Evolutionary conservation across 2,329 filamentous ascomycete species (phyloP), one percentile per base, ranked within the genome.

Genomic region (Raffaelea albimanens): DNA sequence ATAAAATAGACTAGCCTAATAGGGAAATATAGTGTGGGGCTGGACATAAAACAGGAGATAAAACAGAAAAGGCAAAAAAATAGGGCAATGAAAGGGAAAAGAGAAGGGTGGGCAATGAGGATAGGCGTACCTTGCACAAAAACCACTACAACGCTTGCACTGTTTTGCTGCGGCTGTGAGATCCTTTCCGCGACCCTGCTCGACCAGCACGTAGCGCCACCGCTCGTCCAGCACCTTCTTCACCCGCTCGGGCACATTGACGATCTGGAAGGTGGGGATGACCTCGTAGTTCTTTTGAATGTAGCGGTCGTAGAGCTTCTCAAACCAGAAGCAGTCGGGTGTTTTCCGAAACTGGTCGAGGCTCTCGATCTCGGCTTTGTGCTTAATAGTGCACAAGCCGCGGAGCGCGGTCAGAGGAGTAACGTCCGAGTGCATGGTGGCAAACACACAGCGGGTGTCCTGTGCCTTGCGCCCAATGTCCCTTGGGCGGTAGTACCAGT

Each of bases 241-340:
- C 61, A 98, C 91, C 61, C 85, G 87, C 56, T 85, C 84, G 5
- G 93, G 93, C 43, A 98, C 93, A 62, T 98, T 98, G 70, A 97
- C 91, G 59, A 98, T 93, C 59, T 86, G 82, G 51, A 77, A 80
- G 14, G 90, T 95, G 2, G 93, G 91, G 52, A 98, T 91, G 47
- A 96, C 86, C 59, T 98, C 93, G 73, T 97, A 97, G 66, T 91
- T 90, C 53, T 95, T 90, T 62, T 95, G 89, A 54, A 98, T 97
- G 69, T 97, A 98, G 50, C 93, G 86, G 68, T 98, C 93, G 65
- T 95, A 97, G 58, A 97, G 80, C 63, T 96, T 95, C 60, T 95
- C 91, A 63, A 87, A 98, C 86, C 90, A 98, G 64, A 98, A 98
- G 56, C 77, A 82, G 66, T 98, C 87, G 57, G 85, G 84, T 22